A percentile compares a stretch with the other conserved stretches of the same genome.
These are phyloP conservation scores for Powellomyces hirtus DNA, from an alignment of 192 early-diverging fungal species.

Conservation along the genomic window DNA sequence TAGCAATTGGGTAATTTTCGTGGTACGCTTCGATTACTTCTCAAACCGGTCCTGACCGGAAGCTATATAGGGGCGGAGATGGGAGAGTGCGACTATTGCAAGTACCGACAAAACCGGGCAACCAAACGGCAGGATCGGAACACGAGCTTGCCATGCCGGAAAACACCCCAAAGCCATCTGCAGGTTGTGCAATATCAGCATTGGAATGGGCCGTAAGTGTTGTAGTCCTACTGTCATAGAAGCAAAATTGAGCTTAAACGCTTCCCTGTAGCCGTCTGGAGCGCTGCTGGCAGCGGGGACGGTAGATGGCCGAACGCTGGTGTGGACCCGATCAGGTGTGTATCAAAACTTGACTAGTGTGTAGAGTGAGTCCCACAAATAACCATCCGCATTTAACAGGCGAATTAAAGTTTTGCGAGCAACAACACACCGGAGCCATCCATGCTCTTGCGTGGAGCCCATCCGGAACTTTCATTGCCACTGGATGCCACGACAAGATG, in stretches of 20 bases:
- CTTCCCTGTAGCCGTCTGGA: constrained; percentile 64
- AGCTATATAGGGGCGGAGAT: constrained; percentile 60
- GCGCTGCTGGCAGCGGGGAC: constrained; percentile 78
- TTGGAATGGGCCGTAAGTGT: constrained; percentile 21
- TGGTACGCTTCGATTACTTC: background rate
- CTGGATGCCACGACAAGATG: constrained; percentile 74
- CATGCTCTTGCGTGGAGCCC: constrained; percentile 86
- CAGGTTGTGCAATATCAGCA: constrained; percentile 48
- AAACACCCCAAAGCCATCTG: constrained; percentile 49
- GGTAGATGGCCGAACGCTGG: constrained; percentile 79
- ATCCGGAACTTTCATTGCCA: constrained; percentile 69
- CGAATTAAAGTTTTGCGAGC: constrained; percentile 58
- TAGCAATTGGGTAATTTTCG: constrained; percentile 74
- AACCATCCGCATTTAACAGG: constrained; percentile 46
- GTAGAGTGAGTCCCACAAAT: background rate
- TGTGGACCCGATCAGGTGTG: constrained; percentile 61
- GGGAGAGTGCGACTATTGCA: constrained; percentile 87
- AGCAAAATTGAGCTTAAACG: no score
- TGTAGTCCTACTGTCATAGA: no score
- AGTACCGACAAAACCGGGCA: constrained; percentile 43
- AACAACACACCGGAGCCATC: constrained; percentile 75
- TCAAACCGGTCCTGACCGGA: background rate
- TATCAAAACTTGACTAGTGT: no score
- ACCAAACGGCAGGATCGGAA: background rate
- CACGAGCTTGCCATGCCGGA: background rate